phyloP scores from a whole-genome alignment of 108 stramenopile genomes.

The Parmales sp. region DNA sequence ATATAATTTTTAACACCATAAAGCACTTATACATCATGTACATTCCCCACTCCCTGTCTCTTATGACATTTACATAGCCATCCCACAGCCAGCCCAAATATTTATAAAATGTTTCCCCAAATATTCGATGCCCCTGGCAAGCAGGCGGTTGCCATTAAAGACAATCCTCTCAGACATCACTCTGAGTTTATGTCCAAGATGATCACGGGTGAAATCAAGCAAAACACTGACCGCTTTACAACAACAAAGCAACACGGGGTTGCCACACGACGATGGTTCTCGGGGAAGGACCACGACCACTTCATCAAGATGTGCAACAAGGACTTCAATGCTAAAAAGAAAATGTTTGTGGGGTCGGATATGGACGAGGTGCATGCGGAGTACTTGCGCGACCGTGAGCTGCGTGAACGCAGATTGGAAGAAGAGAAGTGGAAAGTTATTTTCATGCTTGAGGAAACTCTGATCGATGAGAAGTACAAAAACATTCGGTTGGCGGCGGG shows the following conservation, averaged over 20 bases:
- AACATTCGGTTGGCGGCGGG: neutral
- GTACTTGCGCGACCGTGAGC: slow-evolving; percentile 3
- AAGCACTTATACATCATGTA: no score
- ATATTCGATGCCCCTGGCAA: slow-evolving; percentile 1
- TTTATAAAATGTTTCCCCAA: slow-evolving; percentile 6
- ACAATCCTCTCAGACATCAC: neutral
- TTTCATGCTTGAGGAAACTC: neutral
- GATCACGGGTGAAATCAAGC: neutral
- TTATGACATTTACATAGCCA: no score
- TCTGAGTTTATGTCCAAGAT: neutral
- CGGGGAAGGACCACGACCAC: neutral
- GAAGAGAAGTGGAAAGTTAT: neutral
- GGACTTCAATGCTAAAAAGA: neutral
- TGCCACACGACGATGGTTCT: neutral
- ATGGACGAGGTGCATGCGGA: slow-evolving; percentile 7
- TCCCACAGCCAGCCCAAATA: no score
- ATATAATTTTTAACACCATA: no score
- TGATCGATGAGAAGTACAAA: neutral
- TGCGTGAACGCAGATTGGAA: neutral
- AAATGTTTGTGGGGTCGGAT: neutral
- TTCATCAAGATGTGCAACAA: slow-evolving; percentile 1
- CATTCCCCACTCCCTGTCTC: no score
- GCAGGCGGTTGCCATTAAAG: neutral
- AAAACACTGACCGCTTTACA: neutral
- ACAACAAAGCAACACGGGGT: neutral